A percentile compares a stretch with the other conserved stretches of the same genome.
Evolutionary conservation across 495 filamentous ascomycete species (phyloP).

Genomic region (Penicillium samsonianum): DNA sequence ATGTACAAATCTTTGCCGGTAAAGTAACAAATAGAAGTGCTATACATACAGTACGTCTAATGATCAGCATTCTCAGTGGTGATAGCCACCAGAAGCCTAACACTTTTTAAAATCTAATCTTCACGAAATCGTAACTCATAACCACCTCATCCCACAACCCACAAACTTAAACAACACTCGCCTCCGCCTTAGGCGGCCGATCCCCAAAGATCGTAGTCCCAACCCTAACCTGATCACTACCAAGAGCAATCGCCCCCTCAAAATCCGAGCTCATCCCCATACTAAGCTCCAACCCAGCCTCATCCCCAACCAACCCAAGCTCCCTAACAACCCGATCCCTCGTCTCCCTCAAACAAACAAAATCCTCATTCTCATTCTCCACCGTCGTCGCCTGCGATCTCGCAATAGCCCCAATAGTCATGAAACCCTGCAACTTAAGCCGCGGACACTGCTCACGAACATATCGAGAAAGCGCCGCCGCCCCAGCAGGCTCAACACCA

Average conservation of each 20-base stretch:
- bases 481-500: constrained; percentile 64
- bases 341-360: constrained; percentile 64
- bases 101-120: neutral
- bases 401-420: constrained; percentile 97
- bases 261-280: constrained; percentile 95
- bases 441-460: constrained; percentile 69
- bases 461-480: constrained; percentile 63
- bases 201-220: constrained; percentile 92
- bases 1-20: neutral
- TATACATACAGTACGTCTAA: neutral
- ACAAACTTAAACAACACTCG: constrained; percentile 41
- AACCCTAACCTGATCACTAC: constrained; percentile 91
- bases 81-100: neutral
- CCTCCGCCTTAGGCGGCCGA: constrained; percentile 71
- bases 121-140: constrained; percentile 21
- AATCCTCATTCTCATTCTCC: constrained; percentile 90
- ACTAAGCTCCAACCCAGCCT: constrained; percentile 60
- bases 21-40: neutral
- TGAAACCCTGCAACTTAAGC: constrained; percentile 76
- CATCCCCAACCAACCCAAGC: constrained; percentile 43
- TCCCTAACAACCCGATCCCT: constrained; percentile 62
- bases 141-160: too few relatives aligned
- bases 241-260: constrained; percentile 80
- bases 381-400: constrained; percentile 66
- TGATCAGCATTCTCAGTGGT: neutral